Evolutionary conservation across 257 asterid species (phyloP), one percentile per base, ranked within the genome.

Genomic region (Phtheirospermum japonicum): DNA sequence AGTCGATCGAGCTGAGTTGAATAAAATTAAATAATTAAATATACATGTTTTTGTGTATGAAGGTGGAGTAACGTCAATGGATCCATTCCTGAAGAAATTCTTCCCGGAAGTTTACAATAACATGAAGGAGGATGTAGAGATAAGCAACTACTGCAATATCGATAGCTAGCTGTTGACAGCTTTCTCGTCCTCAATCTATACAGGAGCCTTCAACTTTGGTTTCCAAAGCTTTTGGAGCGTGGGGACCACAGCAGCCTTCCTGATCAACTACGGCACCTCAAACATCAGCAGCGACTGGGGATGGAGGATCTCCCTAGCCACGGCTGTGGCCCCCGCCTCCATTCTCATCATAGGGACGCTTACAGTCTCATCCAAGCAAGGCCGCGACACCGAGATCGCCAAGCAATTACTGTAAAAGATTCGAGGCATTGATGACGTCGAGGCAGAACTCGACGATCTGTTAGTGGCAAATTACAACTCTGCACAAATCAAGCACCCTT

Each of bases 21-120:
- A n/a, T 13, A 12, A 14, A 13, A n/a, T 45, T 49, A 9, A 9
- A 49, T 45, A 0, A 14, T n/a, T 14, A 14, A 14, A 4, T 14
- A 5, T 10, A 7, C 18, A 17, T 18, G 57, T n/a, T 4, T 9
- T 19, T 48, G 10, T 6, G 55, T 52, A 16, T 45, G 59, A 26
- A 84, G 97, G 97, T 61, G 97, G 97, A 69, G 97, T 90, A 36
- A 90, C 93, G 0, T 90, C 97, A 0, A 87, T 90, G 96, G 84
- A 75, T 57, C 76, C 95, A 1, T 90, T 90, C 70, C 69, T 85
- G 80, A 74, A 55, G 43, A 80, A 77, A 65, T 87, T 90, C 46
- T 90, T 90, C 76, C 83, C 82, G 0, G 69, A 75, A 42, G 90
- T 87, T n/a, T 81, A 83, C 56, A 54, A 0, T 0, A 80, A 74